phyloP scores from a whole-genome alignment of 192 early-diverging fungal species.

The Umbelopsis ramanniana region DNA sequence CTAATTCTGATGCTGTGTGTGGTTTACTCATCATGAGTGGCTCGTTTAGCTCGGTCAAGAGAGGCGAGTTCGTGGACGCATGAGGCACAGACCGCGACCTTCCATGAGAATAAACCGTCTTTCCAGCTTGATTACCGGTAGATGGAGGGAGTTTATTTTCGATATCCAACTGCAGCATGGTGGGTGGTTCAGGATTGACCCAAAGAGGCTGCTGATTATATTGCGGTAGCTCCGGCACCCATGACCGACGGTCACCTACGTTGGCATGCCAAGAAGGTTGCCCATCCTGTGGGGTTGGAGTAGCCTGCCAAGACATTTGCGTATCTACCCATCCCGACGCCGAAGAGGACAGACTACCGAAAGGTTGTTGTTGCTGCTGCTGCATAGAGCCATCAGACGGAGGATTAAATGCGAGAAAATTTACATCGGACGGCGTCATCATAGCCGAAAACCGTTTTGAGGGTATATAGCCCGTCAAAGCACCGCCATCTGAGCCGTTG shows the following conservation, averaged over 20 bases:
- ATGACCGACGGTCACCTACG: conserved; percentile 1
- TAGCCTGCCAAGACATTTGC: conserved; percentile 4
- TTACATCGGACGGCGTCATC: conserved; percentile 4
- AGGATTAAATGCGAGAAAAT: background rate
- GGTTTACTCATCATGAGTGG: conserved; percentile 17
- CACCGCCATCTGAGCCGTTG: background rate
- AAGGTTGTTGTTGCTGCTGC: background rate
- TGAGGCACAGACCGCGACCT: conserved; percentile 27
- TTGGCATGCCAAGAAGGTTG: background rate
- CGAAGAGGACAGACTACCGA: background rate
- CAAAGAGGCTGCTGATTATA: conserved; percentile 2
- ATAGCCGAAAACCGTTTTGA: background rate
- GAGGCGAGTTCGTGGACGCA: background rate
- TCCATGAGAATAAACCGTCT: conserved; percentile 14
- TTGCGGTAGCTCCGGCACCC: background rate
- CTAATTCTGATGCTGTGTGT: background rate
- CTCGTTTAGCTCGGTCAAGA: background rate
- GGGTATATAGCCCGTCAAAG: background rate
- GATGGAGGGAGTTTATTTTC: background rate
- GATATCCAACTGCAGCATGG: background rate
- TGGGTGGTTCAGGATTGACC: background rate
- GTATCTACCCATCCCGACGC: background rate
- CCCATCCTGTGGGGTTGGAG: background rate
- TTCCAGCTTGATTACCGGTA: background rate
- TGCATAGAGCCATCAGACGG: background rate